Base-by-base conservation (phyloP, 2,329 filamentous ascomycete species). In the Ophiocordyceps camponoti-floridani region DNA sequence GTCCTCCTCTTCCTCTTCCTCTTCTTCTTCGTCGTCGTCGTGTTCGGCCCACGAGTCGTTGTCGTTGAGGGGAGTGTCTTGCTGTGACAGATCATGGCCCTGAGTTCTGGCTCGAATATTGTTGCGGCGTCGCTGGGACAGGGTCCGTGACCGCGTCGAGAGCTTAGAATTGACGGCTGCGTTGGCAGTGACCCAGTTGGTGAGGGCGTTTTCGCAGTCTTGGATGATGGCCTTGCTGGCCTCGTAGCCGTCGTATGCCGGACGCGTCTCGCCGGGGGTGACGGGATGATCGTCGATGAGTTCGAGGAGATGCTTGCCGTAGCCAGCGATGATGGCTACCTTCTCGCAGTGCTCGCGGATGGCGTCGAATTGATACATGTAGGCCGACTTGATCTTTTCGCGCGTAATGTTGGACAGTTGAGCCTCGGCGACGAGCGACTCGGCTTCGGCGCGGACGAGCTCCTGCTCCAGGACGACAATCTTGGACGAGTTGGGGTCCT, bases 341-440 rank as follows among this genome's bases (percentile, higher is more conserved):
- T 98, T 98, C 68, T 98, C 91, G 63, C 84, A 91, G 67, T 96
- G 91, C 70, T 98, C 91, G 49, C 86, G 84, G 52, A 98, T 78
- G 40, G 91, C 91, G 60, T 98, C 89, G 56, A 98, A 98, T 61
- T 98, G 91, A 69, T 96, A 98, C 45, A 82, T 84, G 68, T 95
- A 98, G 38, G 91, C 91, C 44, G 89, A 84, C 77, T 98, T 98
- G 61, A 98, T 80, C 75, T 98, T 98, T 69, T 98, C 89, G 56
- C 91, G 89, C 26, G 93, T 98, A 59, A 98, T 98, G 73, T 98
- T 98, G 61, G 89, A 95, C 44, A 98, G 75, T 68, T 98, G 91
- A 8, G 91, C 91, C 65, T 98, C 91, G 50, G 91, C 91, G 46
- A 98, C 91, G 13, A 98, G 79, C n/a, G 91, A 96, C 65, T 98